Conservation (phyloP, 2,329 filamentous ascomycete species). For the Colletotrichum eremochloae region DNA sequence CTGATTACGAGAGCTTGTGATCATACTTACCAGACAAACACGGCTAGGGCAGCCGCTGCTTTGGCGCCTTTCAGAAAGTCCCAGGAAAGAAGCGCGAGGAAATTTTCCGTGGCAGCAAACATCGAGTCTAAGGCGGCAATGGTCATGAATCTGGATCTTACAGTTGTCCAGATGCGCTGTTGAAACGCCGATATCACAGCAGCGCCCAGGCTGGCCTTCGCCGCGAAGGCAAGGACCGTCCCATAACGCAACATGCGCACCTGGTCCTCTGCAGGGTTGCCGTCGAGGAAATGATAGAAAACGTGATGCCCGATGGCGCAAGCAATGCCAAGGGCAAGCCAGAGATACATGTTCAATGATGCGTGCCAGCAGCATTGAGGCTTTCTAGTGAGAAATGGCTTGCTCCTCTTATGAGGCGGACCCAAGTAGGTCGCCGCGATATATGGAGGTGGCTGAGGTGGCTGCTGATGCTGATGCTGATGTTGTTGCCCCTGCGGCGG, state of each 20-base stretch:
- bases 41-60: constrained; percentile 51
- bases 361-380: constrained; percentile 49
- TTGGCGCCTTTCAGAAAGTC: constrained; percentile 51
- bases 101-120: constrained; percentile 51
- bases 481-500: constrained; percentile 14
- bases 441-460: constrained; percentile 15
- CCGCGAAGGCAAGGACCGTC: constrained; percentile 52
- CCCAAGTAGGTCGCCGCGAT: background rate
- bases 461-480: background rate
- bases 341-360: constrained; percentile 52
- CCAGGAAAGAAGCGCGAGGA: constrained; percentile 47
- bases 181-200: constrained; percentile 48
- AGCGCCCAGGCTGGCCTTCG: constrained; percentile 53
- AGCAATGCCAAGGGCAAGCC: constrained; percentile 50
- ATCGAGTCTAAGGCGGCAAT: constrained; percentile 47
- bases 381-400: constrained; percentile 6
- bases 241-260: constrained; percentile 53
- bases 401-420: constrained; percentile 8
- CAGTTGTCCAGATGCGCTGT: constrained; percentile 45
- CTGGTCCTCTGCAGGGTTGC: constrained; percentile 49
- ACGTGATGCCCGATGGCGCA: constrained; percentile 53
- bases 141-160: constrained; percentile 42
- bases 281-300: constrained; percentile 52
- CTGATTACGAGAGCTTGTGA: background rate
- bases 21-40: constrained; percentile 49